Base-by-base conservation (phyloP, 2,329 filamentous ascomycete species). In the Diaporthe velutina region DNA sequence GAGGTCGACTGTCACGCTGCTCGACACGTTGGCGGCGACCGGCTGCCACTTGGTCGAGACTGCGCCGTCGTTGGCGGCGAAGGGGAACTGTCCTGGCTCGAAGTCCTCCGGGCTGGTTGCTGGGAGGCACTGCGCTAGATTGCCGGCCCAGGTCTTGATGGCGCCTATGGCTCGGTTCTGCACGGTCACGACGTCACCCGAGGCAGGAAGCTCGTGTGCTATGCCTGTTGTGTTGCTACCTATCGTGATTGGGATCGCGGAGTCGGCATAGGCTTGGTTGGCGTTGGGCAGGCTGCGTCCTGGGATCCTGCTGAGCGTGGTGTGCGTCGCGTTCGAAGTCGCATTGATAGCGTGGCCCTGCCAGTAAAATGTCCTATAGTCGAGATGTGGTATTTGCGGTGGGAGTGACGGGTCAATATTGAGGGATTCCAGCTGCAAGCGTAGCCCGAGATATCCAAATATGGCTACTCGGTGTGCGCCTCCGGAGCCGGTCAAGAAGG, bases 81-180 rank as follows among this genome's bases (percentile, higher is more conserved):
- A 85, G 1, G 93, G 92, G 83, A 94, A 93, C 81, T 95, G 93
- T 19, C 93, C 93, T 0, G 91, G 89, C 35, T 87, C 83, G 79
- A 88, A 90, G 2, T 81, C 79, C 52, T 87, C 81, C 0, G 83
- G 80, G 2, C 88, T 90, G 22, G 80, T 81, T 0, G 88, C 88
- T 1, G 90, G 86, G 5, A 85, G 86, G 81, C 93, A 95, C 83
- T 95, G 93, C 0, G 90, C 86, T 38, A 94, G 84, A 80, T 95
- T 94, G 12, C 88, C 88, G 0, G 85, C 79, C 2, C 89, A 83
- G 0, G 92, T 93, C 42, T 86, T 83, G 19, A 86, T 85, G 30
- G 88, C 83, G 75, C 88, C 89, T 73, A 89, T 88, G 28, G 88
- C 86, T 12, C 92, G 88, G 78, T 94, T 94, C 0, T 84, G 83